A percentile compares a stretch with the other conserved stretches of the same genome.
Evolutionary conservation across 768 basidiomycete genomes (phyloP).

Genomic region (Candolleomyces efflorescens): DNA sequence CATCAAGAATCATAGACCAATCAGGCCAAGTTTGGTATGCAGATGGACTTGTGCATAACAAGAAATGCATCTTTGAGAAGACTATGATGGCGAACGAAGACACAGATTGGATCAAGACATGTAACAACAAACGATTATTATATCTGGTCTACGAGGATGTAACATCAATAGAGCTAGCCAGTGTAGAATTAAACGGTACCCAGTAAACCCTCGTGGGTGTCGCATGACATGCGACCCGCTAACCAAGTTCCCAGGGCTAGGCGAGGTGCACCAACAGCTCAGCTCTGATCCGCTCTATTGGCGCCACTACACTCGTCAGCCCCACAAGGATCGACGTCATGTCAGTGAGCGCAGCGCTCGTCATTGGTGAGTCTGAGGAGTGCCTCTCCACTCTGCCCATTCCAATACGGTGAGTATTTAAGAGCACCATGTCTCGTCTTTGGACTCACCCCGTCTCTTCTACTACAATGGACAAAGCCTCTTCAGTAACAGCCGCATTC

Average conservation of each 20-base stretch:
- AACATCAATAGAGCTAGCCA: not conserved
- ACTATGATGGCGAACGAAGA: not conserved
- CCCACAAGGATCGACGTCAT: not conserved
- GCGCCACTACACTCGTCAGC: not conserved
- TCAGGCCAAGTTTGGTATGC: not conserved
- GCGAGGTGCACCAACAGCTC: too few relatives aligned
- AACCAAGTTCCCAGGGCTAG: too few relatives aligned
- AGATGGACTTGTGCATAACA: not conserved
- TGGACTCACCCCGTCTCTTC: not conserved
- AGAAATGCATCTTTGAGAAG: not conserved
- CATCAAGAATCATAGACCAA: not conserved
- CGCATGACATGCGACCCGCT: too few relatives aligned
- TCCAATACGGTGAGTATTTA: not conserved
- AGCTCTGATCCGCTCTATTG: not conserved
- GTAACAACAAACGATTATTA: not conserved
- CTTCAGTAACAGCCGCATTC: conserved; percentile 62
- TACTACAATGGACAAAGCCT: conserved; percentile 55
- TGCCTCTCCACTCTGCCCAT: not conserved
- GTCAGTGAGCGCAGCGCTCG: too few relatives aligned
- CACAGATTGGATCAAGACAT: not conserved
- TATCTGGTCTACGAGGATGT: not conserved
- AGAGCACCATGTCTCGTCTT: not conserved
- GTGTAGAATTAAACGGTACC: too few relatives aligned
- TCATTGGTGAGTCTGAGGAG: not conserved
- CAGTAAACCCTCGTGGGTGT: not conserved